These are phyloP conservation scores for Mycena polygramma DNA, from an alignment of 768 basidiomycete genomes.

Conservation along the genomic window DNA sequence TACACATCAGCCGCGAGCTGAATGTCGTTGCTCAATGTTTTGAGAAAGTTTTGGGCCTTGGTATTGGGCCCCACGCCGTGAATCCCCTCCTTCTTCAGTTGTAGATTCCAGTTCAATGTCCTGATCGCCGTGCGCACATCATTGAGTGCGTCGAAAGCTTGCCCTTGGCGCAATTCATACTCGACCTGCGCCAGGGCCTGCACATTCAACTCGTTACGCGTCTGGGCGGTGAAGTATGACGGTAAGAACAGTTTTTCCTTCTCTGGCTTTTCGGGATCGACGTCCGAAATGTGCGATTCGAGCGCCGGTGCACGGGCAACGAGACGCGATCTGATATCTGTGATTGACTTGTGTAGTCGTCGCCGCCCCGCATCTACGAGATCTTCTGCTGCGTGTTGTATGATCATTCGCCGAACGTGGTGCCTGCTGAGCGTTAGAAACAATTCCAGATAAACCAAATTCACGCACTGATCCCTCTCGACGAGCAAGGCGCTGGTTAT, in stretches of 20 bases:
- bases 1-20: neutral
- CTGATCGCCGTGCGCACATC: neutral
- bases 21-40: neutral
- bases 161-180: neutral
- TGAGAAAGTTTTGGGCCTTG: conserved; percentile 53
- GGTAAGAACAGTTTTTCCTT: neutral
- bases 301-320: too few relatives aligned
- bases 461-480: neutral
- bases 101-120: neutral
- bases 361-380: neutral
- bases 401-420: neutral
- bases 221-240: neutral
- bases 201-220: neutral
- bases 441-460: neutral
- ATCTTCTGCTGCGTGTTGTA: neutral
- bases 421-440: neutral
- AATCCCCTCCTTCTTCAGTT: neutral
- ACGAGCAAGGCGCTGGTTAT: neutral
- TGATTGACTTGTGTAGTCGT: neutral
- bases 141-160: neutral
- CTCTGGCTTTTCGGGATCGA: neutral
- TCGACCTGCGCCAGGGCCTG: neutral
- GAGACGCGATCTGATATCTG: neutral
- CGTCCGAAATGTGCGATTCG: neutral
- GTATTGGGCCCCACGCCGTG: conserved; percentile 3